phyloP scores from a whole-genome alignment of 345 rosid species.

The Cardamine occulta region DNA sequence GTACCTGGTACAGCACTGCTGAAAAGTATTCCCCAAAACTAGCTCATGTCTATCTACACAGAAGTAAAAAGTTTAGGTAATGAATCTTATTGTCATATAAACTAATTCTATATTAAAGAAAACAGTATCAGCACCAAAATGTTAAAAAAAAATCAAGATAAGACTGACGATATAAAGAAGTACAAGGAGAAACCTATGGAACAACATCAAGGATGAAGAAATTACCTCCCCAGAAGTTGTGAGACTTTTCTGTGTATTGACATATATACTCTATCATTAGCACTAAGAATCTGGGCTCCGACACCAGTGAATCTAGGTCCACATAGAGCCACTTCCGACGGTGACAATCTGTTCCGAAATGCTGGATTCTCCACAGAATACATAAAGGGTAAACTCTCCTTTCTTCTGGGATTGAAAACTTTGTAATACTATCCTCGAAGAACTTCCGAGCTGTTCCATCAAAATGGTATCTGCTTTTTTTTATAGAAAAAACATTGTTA shows the following conservation, averaged over 20 bases:
- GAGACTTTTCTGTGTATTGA: slow-evolving; percentile 68
- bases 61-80: slow-evolving; percentile 1
- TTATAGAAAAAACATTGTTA: neutral
- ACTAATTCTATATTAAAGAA: neutral
- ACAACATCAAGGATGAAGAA: slow-evolving; percentile 14
- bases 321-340: slow-evolving; percentile 57
- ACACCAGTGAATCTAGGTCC: slow-evolving; percentile 85
- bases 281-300: slow-evolving; percentile 94
- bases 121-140: neutral
- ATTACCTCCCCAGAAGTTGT: slow-evolving; percentile 94
- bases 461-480: slow-evolving; percentile 69
- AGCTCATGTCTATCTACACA: slow-evolving; percentile 87
- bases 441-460: slow-evolving; percentile 75
- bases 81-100: neutral
- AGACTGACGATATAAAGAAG: neutral
- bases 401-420: slow-evolving; percentile 81
- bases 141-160: neutral
- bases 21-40: slow-evolving; percentile 83
- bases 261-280: slow-evolving; percentile 82
- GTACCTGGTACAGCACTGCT: slow-evolving; percentile 53
- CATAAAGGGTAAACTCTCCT: slow-evolving; percentile 93
- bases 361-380: slow-evolving; percentile 88
- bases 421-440: slow-evolving; percentile 96
- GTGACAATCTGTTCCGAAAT: slow-evolving; percentile 55
- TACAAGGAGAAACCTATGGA: neutral